Percentiles rank a stretch among this genome's conserved stretches.
These are phyloP conservation scores for Solanum etuberosum DNA, from an alignment of 257 asterid species.

Conservation along the genomic window DNA sequence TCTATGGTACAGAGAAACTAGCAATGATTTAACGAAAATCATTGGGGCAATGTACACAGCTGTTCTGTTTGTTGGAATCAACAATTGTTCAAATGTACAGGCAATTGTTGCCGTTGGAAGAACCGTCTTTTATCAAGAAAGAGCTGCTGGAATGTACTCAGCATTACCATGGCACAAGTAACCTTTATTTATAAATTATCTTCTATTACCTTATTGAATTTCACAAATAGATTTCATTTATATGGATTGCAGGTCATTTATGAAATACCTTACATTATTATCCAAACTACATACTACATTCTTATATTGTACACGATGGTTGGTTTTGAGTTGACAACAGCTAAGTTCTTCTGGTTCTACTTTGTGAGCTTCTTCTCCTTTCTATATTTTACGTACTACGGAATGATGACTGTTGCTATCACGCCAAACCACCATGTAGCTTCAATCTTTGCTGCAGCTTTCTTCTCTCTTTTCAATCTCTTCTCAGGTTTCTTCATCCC, in stretches of 20 bases:
- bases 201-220: not conserved
- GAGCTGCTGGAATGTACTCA: constrained; percentile 70
- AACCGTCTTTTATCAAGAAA: constrained; percentile 70
- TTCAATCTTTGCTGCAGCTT: constrained; percentile 71
- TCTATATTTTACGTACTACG: constrained; percentile 79
- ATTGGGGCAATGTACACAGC: constrained; percentile 72
- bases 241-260: constrained; percentile 31
- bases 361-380: constrained; percentile 61
- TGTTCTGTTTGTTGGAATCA: constrained; percentile 51
- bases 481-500: constrained; percentile 88
- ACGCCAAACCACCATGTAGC: constrained; percentile 86
- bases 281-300: constrained; percentile 55
- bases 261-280: constrained; percentile 57
- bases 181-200: too few species aligned
- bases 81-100: constrained; percentile 25
- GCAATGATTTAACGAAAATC: constrained; percentile 46
- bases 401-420: constrained; percentile 86
- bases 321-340: constrained; percentile 67
- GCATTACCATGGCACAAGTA: too few species aligned
- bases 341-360: constrained; percentile 80
- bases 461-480: constrained; percentile 63
- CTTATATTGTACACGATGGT: constrained; percentile 73
- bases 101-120: constrained; percentile 72
- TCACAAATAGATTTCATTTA: not conserved
- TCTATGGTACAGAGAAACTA: constrained; percentile 24